Evolutionary conservation across 495 filamentous ascomycete genomes (phyloP).

Genomic region (Aspergillus diversus): DNA sequence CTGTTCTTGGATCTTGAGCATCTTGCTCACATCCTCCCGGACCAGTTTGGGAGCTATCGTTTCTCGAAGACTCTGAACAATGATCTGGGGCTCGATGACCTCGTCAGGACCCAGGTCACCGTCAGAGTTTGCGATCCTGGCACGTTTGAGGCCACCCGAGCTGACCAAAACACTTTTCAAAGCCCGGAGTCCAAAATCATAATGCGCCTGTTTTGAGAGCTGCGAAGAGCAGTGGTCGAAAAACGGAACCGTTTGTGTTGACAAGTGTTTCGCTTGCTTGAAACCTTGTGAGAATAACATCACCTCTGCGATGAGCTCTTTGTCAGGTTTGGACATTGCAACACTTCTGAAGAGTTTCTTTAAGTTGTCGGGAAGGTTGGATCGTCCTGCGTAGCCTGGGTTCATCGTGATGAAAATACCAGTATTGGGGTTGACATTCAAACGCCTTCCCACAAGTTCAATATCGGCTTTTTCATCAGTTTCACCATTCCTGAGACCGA

Average conservation of each 20-base stretch:
- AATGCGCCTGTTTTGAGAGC: conserved; percentile 95
- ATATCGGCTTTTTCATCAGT: conserved; percentile 83
- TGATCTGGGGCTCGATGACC: conserved; percentile 92
- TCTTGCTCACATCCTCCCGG: conserved; percentile 81
- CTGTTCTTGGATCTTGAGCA: conserved; percentile 81
- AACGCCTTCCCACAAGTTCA: conserved; percentile 86
- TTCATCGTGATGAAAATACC: conserved; percentile 99
- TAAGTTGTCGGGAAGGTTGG: conserved; percentile 95
- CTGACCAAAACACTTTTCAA: conserved; percentile 98
- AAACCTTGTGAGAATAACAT: conserved; percentile 99
- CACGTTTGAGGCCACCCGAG: conserved; percentile 92
- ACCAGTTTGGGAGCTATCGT: conserved; percentile 98
- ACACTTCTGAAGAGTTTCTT: conserved; percentile 99
- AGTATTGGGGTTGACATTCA: conserved; percentile 86
- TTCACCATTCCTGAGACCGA: conserved; percentile 81
- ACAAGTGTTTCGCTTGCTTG: conserved; percentile 88
- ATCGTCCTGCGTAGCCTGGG: conserved; percentile 96
- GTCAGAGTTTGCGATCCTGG: conserved; percentile 63
- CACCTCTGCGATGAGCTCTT: conserved; percentile 98
- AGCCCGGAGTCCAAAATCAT: conserved; percentile 96
- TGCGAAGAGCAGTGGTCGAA: conserved; percentile 83
- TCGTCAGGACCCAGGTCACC: conserved; percentile 68
- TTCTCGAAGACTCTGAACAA: conserved; percentile 96
- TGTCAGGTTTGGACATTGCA: conserved; percentile 99
- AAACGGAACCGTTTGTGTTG: conserved; percentile 94